These are phyloP conservation scores for Metschnikowia peoriensis DNA, from an alignment of 805 yeast species.

Conservation along the genomic window DNA sequence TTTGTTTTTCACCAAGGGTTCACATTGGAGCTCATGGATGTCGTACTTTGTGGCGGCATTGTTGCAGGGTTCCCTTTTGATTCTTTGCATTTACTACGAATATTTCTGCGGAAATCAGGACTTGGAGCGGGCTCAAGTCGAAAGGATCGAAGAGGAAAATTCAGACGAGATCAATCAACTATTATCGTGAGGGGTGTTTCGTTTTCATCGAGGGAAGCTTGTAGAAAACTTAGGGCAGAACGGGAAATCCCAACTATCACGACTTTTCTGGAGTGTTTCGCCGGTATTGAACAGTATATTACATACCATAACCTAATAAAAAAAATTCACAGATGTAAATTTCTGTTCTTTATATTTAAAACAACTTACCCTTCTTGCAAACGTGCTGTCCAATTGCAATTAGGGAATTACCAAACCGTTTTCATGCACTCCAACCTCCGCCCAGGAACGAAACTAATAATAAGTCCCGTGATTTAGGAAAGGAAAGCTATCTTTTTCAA, in stretches of 20 bases:
- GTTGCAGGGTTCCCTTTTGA: slow-evolving; percentile 59
- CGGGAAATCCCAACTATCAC: no score
- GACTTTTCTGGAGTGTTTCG: no score
- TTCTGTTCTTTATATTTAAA: no score
- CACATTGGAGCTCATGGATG: slow-evolving; percentile 85
- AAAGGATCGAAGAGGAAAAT: slow-evolving; percentile 13
- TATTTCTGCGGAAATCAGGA: slow-evolving; percentile 12
- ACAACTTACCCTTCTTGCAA: no score
- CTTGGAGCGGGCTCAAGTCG: slow-evolving; percentile 12
- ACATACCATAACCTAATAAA: no score
- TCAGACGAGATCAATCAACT: not conserved
- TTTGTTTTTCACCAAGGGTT: slow-evolving; percentile 66
- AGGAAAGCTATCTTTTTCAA: no score
- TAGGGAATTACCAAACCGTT: not conserved
- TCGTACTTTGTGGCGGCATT: slow-evolving; percentile 72
- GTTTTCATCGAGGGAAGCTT: not conserved
- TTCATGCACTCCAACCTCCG: not conserved
- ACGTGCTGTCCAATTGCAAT: not conserved
- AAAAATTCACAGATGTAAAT: no score
- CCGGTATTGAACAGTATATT: no score
- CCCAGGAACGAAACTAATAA: no score
- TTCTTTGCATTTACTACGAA: slow-evolving; percentile 57
- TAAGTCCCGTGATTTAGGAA: no score
- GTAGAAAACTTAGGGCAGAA: no score
- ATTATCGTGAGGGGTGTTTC: not conserved